Conservation (phyloP, 225 moss, liverwort and hornwort species). For the Pseudisothecium myosuroides region DNA sequence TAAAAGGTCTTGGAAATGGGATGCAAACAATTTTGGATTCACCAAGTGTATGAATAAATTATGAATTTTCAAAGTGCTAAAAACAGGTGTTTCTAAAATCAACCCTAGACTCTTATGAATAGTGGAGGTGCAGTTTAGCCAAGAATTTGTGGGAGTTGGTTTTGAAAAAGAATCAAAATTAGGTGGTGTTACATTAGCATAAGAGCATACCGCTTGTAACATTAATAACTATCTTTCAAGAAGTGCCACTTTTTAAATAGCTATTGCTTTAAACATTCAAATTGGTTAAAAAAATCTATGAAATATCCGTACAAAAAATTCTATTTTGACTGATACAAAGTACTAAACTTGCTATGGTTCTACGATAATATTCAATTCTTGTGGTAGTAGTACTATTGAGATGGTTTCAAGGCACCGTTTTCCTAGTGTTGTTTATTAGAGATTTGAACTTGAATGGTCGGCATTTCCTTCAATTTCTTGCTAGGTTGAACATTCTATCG, state of each 20-base stretch:
- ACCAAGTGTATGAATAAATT: too few relatives aligned
- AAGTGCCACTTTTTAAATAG: background rate
- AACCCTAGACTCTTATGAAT: fast-evolving
- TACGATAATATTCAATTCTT: background rate
- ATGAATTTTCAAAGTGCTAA: too few relatives aligned
- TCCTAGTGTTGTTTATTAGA: background rate
- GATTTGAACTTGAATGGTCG: background rate
- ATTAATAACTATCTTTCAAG: background rate
- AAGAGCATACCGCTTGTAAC: background rate
- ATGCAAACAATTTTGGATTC: background rate
- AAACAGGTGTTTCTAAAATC: background rate
- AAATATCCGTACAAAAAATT: background rate
- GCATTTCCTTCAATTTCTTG: background rate
- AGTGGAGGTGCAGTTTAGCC: background rate
- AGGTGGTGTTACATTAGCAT: background rate
- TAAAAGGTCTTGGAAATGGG: background rate
- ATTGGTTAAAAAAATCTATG: background rate
- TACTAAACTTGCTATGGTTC: background rate
- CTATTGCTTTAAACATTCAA: background rate
- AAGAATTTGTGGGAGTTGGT: background rate
- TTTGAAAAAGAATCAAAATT: background rate
- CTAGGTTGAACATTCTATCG: too few relatives aligned
- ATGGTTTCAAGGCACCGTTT: background rate
- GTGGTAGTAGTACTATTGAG: background rate
- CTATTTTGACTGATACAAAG: background rate